Conservation (phyloP, 2,329 filamentous ascomycete species). For the Pseudocercospora vitis region DNA sequence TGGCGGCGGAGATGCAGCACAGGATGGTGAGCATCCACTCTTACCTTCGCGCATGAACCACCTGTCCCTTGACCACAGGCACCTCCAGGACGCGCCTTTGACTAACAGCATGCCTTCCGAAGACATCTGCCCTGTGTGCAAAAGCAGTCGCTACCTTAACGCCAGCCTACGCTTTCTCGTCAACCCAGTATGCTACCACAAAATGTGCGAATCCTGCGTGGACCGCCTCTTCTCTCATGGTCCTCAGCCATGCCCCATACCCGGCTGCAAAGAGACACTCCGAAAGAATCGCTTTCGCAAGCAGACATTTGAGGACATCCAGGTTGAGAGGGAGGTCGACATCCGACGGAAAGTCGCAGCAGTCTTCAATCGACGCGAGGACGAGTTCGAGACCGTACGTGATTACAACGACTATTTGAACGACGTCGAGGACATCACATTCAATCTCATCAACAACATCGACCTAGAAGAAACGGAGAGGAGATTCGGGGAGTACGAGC, state of each 20-base stretch:
- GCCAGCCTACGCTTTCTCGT: constrained; percentile 91
- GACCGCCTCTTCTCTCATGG: constrained; percentile 91
- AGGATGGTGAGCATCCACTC: constrained; percentile 39
- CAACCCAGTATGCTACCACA: constrained; percentile 98
- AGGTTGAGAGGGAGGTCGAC: constrained; percentile 90
- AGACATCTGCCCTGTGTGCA: constrained; percentile 96
- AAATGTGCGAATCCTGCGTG: constrained; percentile 96
- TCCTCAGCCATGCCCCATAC: constrained; percentile 87
- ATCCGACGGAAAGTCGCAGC: constrained; percentile 72
- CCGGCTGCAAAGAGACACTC: constrained; percentile 81
- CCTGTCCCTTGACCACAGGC: constrained; percentile 17
- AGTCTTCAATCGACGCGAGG: constrained; percentile 84
- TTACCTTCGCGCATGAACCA: constrained; percentile 21
- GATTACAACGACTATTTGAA: constrained; percentile 95
- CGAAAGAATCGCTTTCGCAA: constrained; percentile 80
- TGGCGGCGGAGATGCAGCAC: constrained; percentile 21
- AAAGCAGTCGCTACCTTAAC: constrained; percentile 93
- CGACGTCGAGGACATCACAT: constrained; percentile 84
- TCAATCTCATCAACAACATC: constrained; percentile 75
- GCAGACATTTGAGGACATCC: constrained; percentile 86
- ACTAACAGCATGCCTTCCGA: constrained; percentile 8
- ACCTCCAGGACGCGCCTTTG: constrained; percentile 1
- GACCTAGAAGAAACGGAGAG: constrained; percentile 65
- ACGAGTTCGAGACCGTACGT: constrained; percentile 82
- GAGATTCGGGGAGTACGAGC: constrained; percentile 68